Conservation (phyloP, 805 yeast genomes). For the Candida silvatica region DNA sequence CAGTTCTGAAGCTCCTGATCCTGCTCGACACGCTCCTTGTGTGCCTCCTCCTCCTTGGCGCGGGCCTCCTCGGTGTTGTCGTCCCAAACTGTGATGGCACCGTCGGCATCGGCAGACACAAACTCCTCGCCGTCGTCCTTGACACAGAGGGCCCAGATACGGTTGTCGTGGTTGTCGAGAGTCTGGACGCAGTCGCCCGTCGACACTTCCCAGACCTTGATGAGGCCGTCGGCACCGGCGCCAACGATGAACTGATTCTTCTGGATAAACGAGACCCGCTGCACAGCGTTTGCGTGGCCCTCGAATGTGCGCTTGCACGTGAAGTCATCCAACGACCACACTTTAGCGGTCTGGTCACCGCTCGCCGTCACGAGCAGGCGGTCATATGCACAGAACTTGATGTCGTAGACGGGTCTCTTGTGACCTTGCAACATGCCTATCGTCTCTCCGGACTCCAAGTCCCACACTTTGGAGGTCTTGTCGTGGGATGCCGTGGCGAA, state of each 20-base stretch:
- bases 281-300: conserved; percentile 91
- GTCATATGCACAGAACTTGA: conserved; percentile 73
- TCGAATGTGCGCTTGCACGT: conserved; percentile 77
- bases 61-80: conserved; percentile 76
- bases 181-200: conserved; percentile 77
- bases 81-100: conserved; percentile 80
- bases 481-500: conserved; percentile 95
- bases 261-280: conserved; percentile 65
- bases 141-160: conserved; percentile 84
- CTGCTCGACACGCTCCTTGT: conserved; percentile 60
- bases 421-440: conserved; percentile 83
- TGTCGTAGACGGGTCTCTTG: conserved; percentile 91
- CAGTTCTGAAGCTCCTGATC: conserved; percentile 81
- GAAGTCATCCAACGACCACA: conserved; percentile 81
- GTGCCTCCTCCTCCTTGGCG: conserved; percentile 43
- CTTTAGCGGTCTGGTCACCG: conserved; percentile 84
- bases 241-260: conserved; percentile 60
- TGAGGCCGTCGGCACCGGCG: conserved; percentile 91
- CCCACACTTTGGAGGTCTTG: conserved; percentile 87
- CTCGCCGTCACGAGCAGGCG: conserved; percentile 74
- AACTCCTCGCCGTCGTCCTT: conserved; percentile 60
- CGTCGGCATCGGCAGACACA: conserved; percentile 92
- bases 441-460: conserved; percentile 75
- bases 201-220: conserved; percentile 80
- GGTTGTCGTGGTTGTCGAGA: conserved; percentile 82